Percentiles rank a stretch among this genome's conserved stretches.
Conservation (phyloP, 2,329 filamentous ascomycete genomes). For the Colletotrichum sp. region DNA sequence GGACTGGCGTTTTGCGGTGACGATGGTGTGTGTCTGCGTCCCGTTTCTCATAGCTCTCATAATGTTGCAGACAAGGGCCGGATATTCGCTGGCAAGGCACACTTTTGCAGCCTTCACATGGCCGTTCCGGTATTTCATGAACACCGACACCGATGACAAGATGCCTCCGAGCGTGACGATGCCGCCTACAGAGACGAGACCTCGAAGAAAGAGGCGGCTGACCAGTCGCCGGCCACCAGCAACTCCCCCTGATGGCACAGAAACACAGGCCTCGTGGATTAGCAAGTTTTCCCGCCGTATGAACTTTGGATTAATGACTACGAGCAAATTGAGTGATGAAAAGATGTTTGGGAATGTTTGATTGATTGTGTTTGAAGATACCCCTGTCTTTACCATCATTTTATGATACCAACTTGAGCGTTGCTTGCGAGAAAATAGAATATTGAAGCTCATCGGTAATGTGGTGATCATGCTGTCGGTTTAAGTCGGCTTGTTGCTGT, state of each 20-base stretch:
- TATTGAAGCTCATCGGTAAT: background rate
- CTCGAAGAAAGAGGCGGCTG: slow-evolving; percentile 18
- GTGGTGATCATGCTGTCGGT: background rate
- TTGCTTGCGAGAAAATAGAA: background rate
- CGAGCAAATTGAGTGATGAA: background rate
- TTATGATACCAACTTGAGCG: background rate
- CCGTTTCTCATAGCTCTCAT: slow-evolving; percentile 54
- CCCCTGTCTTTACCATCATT: background rate
- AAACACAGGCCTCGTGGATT: background rate
- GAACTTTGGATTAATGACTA: background rate
- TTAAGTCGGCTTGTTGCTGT: background rate
- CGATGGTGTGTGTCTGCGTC: slow-evolving; percentile 69
- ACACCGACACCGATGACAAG: background rate
- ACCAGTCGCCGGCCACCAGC: slow-evolving; percentile 1
- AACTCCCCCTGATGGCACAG: background rate
- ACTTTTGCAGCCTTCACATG: background rate
- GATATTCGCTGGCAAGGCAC: slow-evolving; percentile 15
- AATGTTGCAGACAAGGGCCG: slow-evolving; percentile 48
- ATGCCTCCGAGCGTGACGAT: background rate
- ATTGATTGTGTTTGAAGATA: background rate
- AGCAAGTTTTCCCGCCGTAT: background rate
- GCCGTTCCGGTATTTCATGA: background rate
- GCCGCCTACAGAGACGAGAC: background rate
- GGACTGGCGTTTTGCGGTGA: slow-evolving; percentile 54
- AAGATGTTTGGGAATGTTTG: background rate